These are phyloP conservation scores for Penicillium malachiteum DNA, from an alignment of 495 filamentous ascomycete genomes.

Conservation along the genomic window DNA sequence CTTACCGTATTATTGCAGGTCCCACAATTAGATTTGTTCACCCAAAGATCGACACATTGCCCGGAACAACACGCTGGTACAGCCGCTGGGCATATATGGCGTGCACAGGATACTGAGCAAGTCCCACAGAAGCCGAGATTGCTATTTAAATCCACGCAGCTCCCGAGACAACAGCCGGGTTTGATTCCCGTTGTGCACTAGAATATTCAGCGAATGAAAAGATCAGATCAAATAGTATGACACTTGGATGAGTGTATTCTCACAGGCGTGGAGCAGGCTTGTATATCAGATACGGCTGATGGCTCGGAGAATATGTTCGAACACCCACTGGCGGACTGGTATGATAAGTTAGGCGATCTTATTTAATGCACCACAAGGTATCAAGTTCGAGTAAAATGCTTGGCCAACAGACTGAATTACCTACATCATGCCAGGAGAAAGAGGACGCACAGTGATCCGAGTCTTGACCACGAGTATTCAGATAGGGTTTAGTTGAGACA, in stretches of 20 bases:
- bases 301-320: not conserved
- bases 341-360: not conserved
- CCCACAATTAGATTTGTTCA: conserved; percentile 2
- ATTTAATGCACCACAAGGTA: not conserved
- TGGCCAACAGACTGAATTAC: not conserved
- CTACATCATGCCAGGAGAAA: not conserved
- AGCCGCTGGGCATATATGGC: conserved; percentile 3
- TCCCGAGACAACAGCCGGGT: not conserved
- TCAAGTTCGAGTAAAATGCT: too few species aligned
- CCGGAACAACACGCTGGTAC: conserved; percentile 7
- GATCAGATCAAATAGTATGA: not conserved
- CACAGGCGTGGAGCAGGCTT: conserved; percentile 1
- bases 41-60: conserved; percentile 2
- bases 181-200: conserved; percentile 1
- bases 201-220: not conserved
- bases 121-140: conserved; percentile 4
- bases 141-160: conserved; percentile 4
- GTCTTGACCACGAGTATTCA: not conserved
- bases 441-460: not conserved
- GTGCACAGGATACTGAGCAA: conserved; percentile 2
- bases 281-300: not conserved
- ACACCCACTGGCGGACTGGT: not conserved
- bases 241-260: not conserved
- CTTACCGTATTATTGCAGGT: conserved; percentile 3
- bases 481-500: not conserved